Conservation (phyloP, 2,329 filamentous ascomycete genomes). For the Fusarium poae region DNA sequence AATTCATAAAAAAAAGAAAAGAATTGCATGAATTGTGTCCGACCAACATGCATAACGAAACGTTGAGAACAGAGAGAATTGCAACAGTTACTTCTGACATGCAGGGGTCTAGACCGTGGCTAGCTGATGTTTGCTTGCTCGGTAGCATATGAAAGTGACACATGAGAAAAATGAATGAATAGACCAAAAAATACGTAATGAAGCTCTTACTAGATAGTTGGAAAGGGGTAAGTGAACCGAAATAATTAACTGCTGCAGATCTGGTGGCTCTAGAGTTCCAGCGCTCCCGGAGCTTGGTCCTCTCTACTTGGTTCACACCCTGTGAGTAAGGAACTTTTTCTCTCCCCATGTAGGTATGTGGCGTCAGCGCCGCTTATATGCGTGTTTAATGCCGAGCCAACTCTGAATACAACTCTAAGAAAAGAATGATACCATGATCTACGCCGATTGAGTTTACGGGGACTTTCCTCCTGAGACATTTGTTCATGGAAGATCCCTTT, state of each 20-base stretch:
- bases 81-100: neutral
- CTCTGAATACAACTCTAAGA: neutral
- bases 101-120: neutral
- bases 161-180: neutral
- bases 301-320: neutral
- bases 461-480: accelerated
- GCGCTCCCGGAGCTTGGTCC: neutral
- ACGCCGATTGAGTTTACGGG: neutral
- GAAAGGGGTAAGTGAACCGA: constrained; percentile 3
- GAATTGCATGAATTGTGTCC: constrained; percentile 6
- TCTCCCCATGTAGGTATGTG: neutral
- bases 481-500: neutral
- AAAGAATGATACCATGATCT: neutral
- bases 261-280: constrained; percentile 10
- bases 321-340: neutral
- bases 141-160: constrained; percentile 21
- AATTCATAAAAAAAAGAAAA: neutral
- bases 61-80: constrained; percentile 13
- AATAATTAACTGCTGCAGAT: constrained; percentile 2
- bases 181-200: constrained; percentile 2
- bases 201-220: neutral
- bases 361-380: constrained; percentile 1
- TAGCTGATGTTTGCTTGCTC: neutral
- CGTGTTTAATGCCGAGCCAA: neutral
- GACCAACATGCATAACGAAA: constrained; percentile 6